Conservation (phyloP, 768 basidiomycete species). For the Rhizopogon roseolus region DNA sequence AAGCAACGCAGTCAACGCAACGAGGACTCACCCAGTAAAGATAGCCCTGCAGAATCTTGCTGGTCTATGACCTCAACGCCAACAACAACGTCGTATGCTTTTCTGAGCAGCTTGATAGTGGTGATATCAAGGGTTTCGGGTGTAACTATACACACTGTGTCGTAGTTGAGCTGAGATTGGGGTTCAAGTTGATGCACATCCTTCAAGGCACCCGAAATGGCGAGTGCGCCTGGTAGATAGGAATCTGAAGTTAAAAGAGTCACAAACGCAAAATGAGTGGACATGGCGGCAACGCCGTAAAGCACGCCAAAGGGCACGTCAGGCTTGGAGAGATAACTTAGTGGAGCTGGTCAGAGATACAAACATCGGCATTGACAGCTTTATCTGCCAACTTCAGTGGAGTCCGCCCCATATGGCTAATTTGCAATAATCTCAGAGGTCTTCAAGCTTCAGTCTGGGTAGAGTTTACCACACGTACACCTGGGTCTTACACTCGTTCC, state of each 20-base stretch:
- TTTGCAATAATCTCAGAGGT: too few relatives aligned
- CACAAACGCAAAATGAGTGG: slow-evolving; percentile 74
- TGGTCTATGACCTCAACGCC: slow-evolving; percentile 88
- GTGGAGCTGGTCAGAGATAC: neutral
- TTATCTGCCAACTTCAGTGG: too few relatives aligned
- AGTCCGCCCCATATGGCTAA: too few relatives aligned
- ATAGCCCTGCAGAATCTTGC: slow-evolving; percentile 59
- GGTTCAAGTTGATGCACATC: slow-evolving; percentile 56
- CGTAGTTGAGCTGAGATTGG: slow-evolving; percentile 47
- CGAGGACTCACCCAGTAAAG: slow-evolving; percentile 71
- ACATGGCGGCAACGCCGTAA: slow-evolving; percentile 38
- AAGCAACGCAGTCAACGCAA: slow-evolving; percentile 4
- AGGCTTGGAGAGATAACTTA: slow-evolving; percentile 16
- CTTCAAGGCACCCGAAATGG: slow-evolving; percentile 77
- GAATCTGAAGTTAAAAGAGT: slow-evolving; percentile 89
- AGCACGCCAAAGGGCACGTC: slow-evolving; percentile 6
- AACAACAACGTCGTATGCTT: slow-evolving; percentile 78
- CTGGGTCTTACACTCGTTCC: too few relatives aligned
- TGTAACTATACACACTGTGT: slow-evolving; percentile 87
- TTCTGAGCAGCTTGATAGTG: slow-evolving; percentile 73
- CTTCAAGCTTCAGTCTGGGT: too few relatives aligned
- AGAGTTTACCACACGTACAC: too few relatives aligned
- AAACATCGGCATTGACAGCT: neutral
- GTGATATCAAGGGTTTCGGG: slow-evolving; percentile 88
- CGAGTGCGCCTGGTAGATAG: slow-evolving; percentile 91